Evolutionary conservation across 2,329 filamentous ascomycete species (phyloP).

Genomic region (Eurotiales sp.): DNA sequence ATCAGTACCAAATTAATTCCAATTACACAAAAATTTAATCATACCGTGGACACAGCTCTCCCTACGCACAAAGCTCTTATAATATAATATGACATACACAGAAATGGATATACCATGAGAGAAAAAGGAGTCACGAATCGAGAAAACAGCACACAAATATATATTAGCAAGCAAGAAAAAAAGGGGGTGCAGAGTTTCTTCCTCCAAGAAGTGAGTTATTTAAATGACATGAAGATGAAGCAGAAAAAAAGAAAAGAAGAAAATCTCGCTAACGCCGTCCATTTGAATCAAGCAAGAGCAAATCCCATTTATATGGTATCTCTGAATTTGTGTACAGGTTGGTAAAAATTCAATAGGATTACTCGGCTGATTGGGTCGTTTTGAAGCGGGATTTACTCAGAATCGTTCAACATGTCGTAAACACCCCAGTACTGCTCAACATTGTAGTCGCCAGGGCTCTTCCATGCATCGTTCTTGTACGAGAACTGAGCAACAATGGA

Average conservation of each 20-base stretch:
- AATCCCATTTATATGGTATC: not conserved
- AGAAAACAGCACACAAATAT: constrained; percentile 1
- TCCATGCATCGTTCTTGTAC: constrained; percentile 77
- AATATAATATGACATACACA: constrained; percentile 8
- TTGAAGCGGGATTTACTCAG: constrained; percentile 3
- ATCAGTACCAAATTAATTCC: not conserved
- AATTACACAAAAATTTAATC: too few species aligned
- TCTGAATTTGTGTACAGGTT: not conserved
- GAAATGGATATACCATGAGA: not conserved
- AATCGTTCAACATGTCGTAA: constrained; percentile 6
- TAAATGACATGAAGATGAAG: constrained; percentile 11
- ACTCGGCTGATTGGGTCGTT: constrained; percentile 1
- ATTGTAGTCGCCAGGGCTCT: constrained; percentile 62
- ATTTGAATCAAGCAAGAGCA: constrained; percentile 7
- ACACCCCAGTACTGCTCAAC: constrained; percentile 79
- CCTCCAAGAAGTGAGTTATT: constrained; percentile 10
- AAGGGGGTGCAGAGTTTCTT: not conserved
- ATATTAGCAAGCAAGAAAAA: constrained; percentile 10
- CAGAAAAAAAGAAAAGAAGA: not conserved
- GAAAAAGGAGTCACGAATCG: not conserved
- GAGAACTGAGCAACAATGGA: constrained; percentile 75
- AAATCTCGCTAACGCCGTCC: constrained; percentile 6
- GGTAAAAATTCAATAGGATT: not conserved
- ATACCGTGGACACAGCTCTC: constrained; percentile 7
- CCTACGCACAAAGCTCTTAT: constrained; percentile 4